These are phyloP conservation scores for Phytophthora kernoviae DNA, from an alignment of 352 stramenopile genomes.

Conservation along the genomic window DNA sequence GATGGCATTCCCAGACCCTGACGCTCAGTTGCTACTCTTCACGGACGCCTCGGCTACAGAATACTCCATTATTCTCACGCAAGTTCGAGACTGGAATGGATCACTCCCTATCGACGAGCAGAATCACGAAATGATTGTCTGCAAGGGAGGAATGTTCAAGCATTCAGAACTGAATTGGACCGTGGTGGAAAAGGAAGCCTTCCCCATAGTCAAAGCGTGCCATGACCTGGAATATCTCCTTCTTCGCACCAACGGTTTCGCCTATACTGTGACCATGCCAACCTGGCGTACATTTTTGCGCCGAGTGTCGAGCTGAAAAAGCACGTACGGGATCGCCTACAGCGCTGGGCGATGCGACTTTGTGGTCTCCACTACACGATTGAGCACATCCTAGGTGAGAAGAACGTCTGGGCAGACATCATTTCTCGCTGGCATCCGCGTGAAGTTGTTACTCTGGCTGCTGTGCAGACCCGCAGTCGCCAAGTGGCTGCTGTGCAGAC, in stretches of 20 bases:
- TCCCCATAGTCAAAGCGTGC: too few relatives aligned
- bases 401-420: conserved; percentile 16
- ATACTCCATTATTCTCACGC: too few relatives aligned
- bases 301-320: conserved; percentile 12
- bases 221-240: too few relatives aligned
- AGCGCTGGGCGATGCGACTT: conserved; percentile 18
- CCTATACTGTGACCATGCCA: conserved; percentile 28
- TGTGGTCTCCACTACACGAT: conserved; percentile 20
- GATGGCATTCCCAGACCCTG: too few relatives aligned
- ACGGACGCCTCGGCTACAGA: too few relatives aligned
- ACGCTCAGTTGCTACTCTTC: too few relatives aligned
- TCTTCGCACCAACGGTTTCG: neutral
- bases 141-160: too few relatives aligned
- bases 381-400: conserved; percentile 10
- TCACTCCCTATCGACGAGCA: too few relatives aligned
- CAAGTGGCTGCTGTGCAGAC: neutral
- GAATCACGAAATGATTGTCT: too few relatives aligned
- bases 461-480: conserved; percentile 2
- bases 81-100: too few relatives aligned
- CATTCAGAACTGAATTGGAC: too few relatives aligned
- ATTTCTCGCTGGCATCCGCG: conserved; percentile 6
- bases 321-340: conserved; percentile 8
- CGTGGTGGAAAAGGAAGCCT: too few relatives aligned
- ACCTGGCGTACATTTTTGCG: conserved; percentile 24
- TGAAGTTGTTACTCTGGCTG: neutral